Evolutionary conservation across 805 yeast genomes (phyloP), one percentile per base, ranked within the genome.

Genomic region (Spathaspora arborariae): DNA sequence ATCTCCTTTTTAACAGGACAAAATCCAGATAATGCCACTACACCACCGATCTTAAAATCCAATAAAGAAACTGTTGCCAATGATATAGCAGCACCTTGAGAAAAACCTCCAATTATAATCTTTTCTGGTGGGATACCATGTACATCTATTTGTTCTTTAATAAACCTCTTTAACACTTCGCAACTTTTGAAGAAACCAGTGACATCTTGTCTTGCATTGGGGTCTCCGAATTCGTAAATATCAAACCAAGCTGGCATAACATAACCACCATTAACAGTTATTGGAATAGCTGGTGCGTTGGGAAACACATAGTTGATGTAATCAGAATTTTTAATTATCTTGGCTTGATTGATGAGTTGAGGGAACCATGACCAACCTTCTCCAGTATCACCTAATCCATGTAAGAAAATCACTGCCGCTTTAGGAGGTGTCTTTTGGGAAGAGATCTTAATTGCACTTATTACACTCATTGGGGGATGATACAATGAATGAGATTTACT

Each of bases 341-440:
- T 65, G 2, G 66, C 49, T 48, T 65, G 68, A 19, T 74, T 75
- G 20, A 87, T 75, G 45, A 80, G 67, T 35, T 82, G 84, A 3
- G 94, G 87, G 36, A 92, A 67, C 72, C 88, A 88, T 39, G 79
- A 72, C 97, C 97, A 92, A 1, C 97, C 97, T 15, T 75, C 73
- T 4, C 96, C 97, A 0, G 88, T 64, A 63, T 92, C 98, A 8
- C 99, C 99, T 15, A 92, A 72, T 0, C 99, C 98, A 62, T 94
- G 98, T 45, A 88, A 60, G 49, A 91, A 76, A 19, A 91, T 85
- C 27, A 90, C 69, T 1, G 90, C 81, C 1, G 88, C 53, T 30
- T 58, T 63, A 2, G 74, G 71, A 2, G 65, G 57, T 2, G 64
- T 48, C 44, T 62, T 58, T 11, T 65, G 55, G 16, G 72, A 63